phyloP scores from a whole-genome alignment of 257 asterid species.

The Rehmannia glutinosa region DNA sequence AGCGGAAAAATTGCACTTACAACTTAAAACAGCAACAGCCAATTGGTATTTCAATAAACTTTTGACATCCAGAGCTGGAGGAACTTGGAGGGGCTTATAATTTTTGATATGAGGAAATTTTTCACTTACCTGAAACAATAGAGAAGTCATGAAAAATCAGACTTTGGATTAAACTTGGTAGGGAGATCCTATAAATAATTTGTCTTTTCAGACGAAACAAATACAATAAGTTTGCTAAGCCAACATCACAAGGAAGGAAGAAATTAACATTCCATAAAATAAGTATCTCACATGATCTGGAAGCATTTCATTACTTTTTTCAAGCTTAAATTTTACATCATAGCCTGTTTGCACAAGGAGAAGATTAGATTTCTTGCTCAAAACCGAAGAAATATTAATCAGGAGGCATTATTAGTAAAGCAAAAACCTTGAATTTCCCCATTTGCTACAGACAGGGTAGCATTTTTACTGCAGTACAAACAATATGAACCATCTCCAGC shows the following conservation, averaged over 20 bases:
- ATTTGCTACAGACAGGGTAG: slow-evolving; percentile 47
- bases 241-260: not conserved
- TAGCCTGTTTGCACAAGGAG: slow-evolving; percentile 44
- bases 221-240: slow-evolving; percentile 3
- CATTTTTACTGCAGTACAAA: slow-evolving; percentile 69
- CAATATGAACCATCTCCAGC: slow-evolving; percentile 57
- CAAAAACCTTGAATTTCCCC: slow-evolving; percentile 59
- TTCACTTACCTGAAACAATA: slow-evolving; percentile 50
- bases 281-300: slow-evolving; percentile 54
- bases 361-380: slow-evolving; percentile 5
- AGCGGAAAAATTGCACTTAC: slow-evolving; percentile 39
- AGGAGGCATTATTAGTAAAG: not conserved
- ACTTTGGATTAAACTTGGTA: not conserved
- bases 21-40: slow-evolving; percentile 59
- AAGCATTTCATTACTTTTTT: slow-evolving; percentile 43
- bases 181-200: not conserved
- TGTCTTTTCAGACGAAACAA: not conserved
- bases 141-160: slow-evolving; percentile 7
- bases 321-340: slow-evolving; percentile 57
- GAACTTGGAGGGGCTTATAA: slow-evolving; percentile 56
- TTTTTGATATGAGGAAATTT: slow-evolving; percentile 74
- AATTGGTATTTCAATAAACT: slow-evolving; percentile 64
- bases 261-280: not conserved
- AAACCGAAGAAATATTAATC: not conserved
- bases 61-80: slow-evolving; percentile 44